These are phyloP conservation scores for Lavandula angustifolia DNA, from an alignment of 257 asterid genomes.

Conservation along the genomic window DNA sequence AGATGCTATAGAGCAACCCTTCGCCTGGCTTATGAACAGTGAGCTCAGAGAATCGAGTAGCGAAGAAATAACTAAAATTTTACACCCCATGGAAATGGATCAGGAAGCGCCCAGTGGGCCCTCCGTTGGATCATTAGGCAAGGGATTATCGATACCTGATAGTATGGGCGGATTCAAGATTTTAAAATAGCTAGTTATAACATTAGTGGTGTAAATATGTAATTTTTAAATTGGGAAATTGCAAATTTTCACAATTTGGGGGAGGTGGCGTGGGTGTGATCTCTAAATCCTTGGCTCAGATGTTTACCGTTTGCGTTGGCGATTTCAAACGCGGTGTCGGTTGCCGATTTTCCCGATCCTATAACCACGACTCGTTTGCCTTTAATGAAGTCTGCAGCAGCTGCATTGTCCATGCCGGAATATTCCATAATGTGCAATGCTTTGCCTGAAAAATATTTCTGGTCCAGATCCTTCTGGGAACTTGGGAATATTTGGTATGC, in stretches of 20 bases:
- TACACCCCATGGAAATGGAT: conserved; percentile 43
- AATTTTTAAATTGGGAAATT: too few species aligned
- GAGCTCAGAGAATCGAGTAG: conserved; percentile 61
- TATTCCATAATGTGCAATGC: conserved; percentile 64
- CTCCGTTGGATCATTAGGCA: conserved; percentile 64
- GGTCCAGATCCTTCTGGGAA: conserved; percentile 52
- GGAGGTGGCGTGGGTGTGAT: too few species aligned
- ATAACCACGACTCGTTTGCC: conserved; percentile 51
- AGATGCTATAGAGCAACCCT: conserved; percentile 35
- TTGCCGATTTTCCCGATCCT: conserved; percentile 63
- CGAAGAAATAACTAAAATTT: conserved; percentile 34
- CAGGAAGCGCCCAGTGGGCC: conserved; percentile 54
- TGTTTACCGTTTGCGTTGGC: conserved; percentile 49
- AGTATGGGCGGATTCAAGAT: too few species aligned
- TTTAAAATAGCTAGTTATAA: too few species aligned
- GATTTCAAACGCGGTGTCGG: conserved; percentile 51
- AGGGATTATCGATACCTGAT: conserved; percentile 57
- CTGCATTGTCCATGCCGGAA: conserved; percentile 51
- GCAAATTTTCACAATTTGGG: too few species aligned
- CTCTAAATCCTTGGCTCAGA: too few species aligned
- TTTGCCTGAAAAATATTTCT: conserved; percentile 51
- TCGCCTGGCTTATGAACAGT: conserved; percentile 77
- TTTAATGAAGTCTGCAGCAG: conserved; percentile 51
- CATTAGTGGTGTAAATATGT: too few species aligned
- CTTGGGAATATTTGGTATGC: conserved; percentile 57